Base-by-base conservation (phyloP, 257 asterid species). In the Misopates orontium region DNA sequence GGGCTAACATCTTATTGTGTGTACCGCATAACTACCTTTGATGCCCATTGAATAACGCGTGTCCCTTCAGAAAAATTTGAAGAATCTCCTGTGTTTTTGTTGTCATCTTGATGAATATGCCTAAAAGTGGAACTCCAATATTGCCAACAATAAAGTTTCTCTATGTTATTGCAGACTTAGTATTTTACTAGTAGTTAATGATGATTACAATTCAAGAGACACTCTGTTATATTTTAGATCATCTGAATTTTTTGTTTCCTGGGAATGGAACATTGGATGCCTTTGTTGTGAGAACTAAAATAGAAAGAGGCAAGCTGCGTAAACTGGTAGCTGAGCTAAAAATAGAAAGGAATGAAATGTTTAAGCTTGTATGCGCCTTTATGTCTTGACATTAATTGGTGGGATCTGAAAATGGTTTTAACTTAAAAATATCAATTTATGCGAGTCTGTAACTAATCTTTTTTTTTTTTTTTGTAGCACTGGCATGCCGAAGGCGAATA, bases 391-490 rank as follows among this genome's bases (percentile, higher is more conserved):
- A 5, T 19, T 24, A 42, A 52, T 18, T 18, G 7, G 13, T 64
- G 25, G 42, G 32, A 17, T 57, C 15, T 24, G 15, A 24, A 14
- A 49, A n/a, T n/a, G n/a, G n/a, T n/a, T n/a, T 11, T 25, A 24
- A 36, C 58, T 53, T 16, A 22, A 39, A n/a, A n/a, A 8, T 15
- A 57, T 49, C 11, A 32, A 50, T 54, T 68, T 62, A 11, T 10
- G 0, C 57, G 44, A 25, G 45, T 39, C 58, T 66, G 14, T 47
- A 20, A 70, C 40, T 36, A 57, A 31, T 70, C n/a, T n/a, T n/a
- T 40, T 40, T 41, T 45, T 72, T 60, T 28, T 52, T 20, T 50
- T 45, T 14, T 79, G 84, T 84, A 89, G 90, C 58, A 56, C 44
- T 75, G 71, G 14, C 70, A 24, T 36, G 64, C 78, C 65, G 16